Base-by-base conservation (phyloP, 2,329 filamentous ascomycete species). In the Fonsecaea pugnacius region DNA sequence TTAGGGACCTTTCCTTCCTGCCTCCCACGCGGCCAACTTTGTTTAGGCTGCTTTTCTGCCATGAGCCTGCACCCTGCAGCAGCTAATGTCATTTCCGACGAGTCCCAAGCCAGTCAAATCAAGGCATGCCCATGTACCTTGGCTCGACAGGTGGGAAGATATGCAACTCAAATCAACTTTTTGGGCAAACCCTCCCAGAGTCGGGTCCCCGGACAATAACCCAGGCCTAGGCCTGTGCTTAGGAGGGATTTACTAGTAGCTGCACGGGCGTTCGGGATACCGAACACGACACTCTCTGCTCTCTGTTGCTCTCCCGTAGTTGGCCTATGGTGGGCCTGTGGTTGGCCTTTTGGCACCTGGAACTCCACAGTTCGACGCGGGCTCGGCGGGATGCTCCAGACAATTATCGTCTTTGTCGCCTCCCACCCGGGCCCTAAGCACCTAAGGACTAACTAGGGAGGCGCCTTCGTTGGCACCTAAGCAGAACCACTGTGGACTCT, bases 181-280 rank as follows among this genome's bases (percentile, higher is more conserved):
- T 24, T 12, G 18, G 43, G 43, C 18, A 48, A 12, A 14, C 43
- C 43, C 24, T 30, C 27, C 43, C 18, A 48, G 43, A 48, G 43
- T 48, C 43, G 18, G 43, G 43, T 48, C 43, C 43, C 43, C 43
- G 43, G 43, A 48, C 43, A 48, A 48, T 48, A 7, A 48, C 18
- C 43, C 43, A 48, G 43, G 21, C 27, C 51, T 33, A 36, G 58
- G 38, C 40, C 46, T 60, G 58, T 53, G 58, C 58, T 53, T 16
- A 5, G 54, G 10, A 38, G 43, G 35, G 21, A 12, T 48, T 43
- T 18, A 7, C 38, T 18, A 3, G 38, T 24, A 48, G 24, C 54
- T 63, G 60, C 60, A 58, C 60, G 60, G 60, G 38, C 60, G 60
- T 63, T 62, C 60, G 60, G 60, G 60, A 62, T 40, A 27, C 27